A percentile compares a stretch with the other conserved stretches of the same genome.
These are phyloP conservation scores for Pseudonitzschia delicatissima DNA, from an alignment of 108 stramenopile species.

Conservation along the genomic window DNA sequence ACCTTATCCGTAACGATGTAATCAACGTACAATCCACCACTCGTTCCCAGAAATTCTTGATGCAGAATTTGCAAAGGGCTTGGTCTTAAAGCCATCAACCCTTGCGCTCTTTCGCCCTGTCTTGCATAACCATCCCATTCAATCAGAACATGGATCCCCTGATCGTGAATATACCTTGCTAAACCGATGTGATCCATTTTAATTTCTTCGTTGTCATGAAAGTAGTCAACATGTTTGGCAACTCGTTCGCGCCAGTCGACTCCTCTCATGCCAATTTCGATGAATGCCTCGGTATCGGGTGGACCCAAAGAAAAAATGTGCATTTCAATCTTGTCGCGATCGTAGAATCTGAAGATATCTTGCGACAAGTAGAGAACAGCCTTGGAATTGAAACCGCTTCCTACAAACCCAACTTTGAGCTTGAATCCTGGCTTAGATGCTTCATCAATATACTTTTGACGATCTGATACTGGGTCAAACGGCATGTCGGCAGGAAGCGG, in stretches of 20 bases:
- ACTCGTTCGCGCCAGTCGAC: slow-evolving; percentile 84
- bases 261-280: slow-evolving; percentile 75
- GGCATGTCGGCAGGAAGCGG: slow-evolving; percentile 65
- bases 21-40: slow-evolving; percentile 78
- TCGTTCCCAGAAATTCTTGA: slow-evolving; percentile 83
- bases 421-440: slow-evolving; percentile 32
- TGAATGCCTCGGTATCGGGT: slow-evolving; percentile 66
- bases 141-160: slow-evolving; percentile 73
- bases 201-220: slow-evolving; percentile 65
- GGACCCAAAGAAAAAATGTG: slow-evolving; percentile 76
- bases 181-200: slow-evolving; percentile 61
- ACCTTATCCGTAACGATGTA: slow-evolving; percentile 77
- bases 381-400: slow-evolving; percentile 81
- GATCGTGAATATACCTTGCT: slow-evolving; percentile 66
- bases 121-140: slow-evolving; percentile 89
- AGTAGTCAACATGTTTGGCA: slow-evolving; percentile 62
- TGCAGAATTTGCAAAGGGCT: slow-evolving; percentile 81
- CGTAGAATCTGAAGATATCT: slow-evolving; percentile 87
- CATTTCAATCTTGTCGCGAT: slow-evolving; percentile 64
- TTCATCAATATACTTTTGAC: slow-evolving; percentile 33
- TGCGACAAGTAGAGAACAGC: slow-evolving; percentile 83
- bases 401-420: slow-evolving; percentile 68
- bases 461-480: slow-evolving; percentile 49
- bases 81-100: slow-evolving; percentile 75
- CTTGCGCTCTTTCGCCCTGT: slow-evolving; percentile 79